These are phyloP conservation scores for Tulasnella sp. DNA, from an alignment of 768 basidiomycete genomes.

Conservation along the genomic window DNA sequence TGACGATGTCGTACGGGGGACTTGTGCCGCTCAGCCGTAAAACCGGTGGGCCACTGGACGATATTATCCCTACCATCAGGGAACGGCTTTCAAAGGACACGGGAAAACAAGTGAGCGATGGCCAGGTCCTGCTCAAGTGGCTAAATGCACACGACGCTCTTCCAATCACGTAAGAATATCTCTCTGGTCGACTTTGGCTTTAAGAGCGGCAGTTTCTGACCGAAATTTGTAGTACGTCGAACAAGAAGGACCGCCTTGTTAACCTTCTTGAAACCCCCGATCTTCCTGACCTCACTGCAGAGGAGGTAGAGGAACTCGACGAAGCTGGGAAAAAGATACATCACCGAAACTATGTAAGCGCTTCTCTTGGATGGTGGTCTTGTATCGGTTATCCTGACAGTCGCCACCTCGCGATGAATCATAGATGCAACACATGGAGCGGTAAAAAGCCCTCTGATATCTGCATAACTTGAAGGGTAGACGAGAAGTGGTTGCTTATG, in stretches of 20 bases:
- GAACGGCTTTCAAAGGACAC: neutral
- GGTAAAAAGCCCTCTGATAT: neutral
- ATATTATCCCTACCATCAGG: neutral
- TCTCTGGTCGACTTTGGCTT: neutral
- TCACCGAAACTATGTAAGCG: neutral
- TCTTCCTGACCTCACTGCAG: neutral
- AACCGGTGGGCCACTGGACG: neutral
- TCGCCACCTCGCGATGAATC: neutral
- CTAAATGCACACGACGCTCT: neutral
- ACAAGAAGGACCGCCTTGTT: slow-evolving; percentile 1
- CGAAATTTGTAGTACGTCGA: neutral
- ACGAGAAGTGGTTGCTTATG: neutral
- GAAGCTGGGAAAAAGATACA: slow-evolving; percentile 1
- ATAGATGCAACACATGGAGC: neutral
- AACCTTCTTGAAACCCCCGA: neutral
- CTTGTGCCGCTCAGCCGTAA: neutral
- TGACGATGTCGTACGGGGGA: slow-evolving; percentile 7
- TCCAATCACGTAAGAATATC: slow-evolving; percentile 1
- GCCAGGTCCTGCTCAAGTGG: slow-evolving; percentile 14
- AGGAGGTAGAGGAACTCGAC: neutral
- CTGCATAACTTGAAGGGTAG: neutral
- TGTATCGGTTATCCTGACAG: neutral
- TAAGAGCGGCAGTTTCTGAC: neutral
- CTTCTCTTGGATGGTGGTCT: too few relatives aligned
- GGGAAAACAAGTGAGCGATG: neutral